Evolutionary conservation across 1,139 yeast species (phyloP), one percentile per base, ranked within the genome.

Genomic region (Candida pseudocylindracea): DNA sequence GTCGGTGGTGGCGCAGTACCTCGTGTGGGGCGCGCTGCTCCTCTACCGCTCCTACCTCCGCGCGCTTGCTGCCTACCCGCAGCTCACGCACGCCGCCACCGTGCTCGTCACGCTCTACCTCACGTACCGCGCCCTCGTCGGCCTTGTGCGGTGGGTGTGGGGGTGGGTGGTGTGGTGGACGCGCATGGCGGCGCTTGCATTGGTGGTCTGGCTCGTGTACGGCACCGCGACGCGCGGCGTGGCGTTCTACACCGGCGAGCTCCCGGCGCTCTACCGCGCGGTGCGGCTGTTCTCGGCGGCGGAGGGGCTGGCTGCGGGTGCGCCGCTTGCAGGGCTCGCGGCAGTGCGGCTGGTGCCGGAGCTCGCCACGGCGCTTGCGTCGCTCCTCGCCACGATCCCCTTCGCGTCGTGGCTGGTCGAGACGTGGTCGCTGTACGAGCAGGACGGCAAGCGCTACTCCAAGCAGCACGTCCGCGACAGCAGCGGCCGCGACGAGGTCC

Each of bases 1-100:
- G 20, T 4, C 6, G 20, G 20, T 15, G 20, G 20, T 15, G 20
- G 20, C 20, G 20, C 4, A 4, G 20, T 15, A 15, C 20, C 20
- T 15, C 6, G 20, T 15, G 20, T 6, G 20, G 4, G 4, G 4
- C 6, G 20, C 20, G 20, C 20, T 95, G 95, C 64, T 73, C 75
- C 53, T 85, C 95, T 38, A 73, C 75, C n/a, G 94, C 93, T 33
- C 76, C 74, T 8, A 95, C 95, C 40, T 79, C 61, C 30, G 83
- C 85, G 42, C 91, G 59, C 48, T 83, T 92, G 37, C 92, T 92
- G 33, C 93, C 93, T 35, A 62, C 65, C 95, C 96, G 85, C 40
- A 65, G 60, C 44, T 62, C 55, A 39, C 70, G 69, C 28, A 63
- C 58, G 31, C 57, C 50, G 29, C 65, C 66, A 30, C 67, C 55